Conservation (phyloP, 805 yeast genomes). For the Zygosaccharomyces siamensis region DNA sequence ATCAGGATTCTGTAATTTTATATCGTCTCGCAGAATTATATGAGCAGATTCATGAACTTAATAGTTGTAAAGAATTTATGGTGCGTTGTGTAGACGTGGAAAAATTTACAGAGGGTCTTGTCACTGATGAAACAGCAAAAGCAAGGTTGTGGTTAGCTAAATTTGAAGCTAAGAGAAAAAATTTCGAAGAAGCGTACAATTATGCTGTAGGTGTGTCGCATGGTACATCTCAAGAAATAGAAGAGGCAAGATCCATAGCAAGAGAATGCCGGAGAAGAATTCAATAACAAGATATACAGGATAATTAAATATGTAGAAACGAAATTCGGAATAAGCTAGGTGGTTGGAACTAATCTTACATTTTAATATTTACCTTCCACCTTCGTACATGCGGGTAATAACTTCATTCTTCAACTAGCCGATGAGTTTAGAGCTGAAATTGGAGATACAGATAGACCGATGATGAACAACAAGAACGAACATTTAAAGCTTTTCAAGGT, state of each 20-base stretch:
- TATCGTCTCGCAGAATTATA: slow-evolving; percentile 66
- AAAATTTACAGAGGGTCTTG: slow-evolving; percentile 54
- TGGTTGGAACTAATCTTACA: neutral
- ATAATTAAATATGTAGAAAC: neutral
- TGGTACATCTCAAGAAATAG: slow-evolving; percentile 81
- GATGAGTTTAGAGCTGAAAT: neutral
- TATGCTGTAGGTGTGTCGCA: slow-evolving; percentile 65
- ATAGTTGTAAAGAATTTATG: slow-evolving; percentile 60
- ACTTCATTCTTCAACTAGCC: neutral
- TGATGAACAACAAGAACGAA: neutral
- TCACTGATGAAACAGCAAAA: slow-evolving; percentile 67
- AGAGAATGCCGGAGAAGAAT: slow-evolving; percentile 59
- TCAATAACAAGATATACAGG: slow-evolving; percentile 16
- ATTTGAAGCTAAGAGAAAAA: slow-evolving; percentile 49
- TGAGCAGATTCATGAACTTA: slow-evolving; percentile 49
- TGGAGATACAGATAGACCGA: neutral
- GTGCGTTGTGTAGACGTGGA: slow-evolving; percentile 50
- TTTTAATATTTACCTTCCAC: neutral
- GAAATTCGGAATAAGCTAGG: neutral
- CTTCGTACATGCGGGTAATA: neutral
- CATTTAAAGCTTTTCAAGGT: neutral
- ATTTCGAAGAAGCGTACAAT: slow-evolving; percentile 64
- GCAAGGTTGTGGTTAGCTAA: slow-evolving; percentile 86
- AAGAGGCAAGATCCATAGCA: slow-evolving; percentile 81
- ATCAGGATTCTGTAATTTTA: slow-evolving; percentile 46